Base-by-base conservation (phyloP, 805 yeast genomes). In the Suhomyces kilbournensis region DNA sequence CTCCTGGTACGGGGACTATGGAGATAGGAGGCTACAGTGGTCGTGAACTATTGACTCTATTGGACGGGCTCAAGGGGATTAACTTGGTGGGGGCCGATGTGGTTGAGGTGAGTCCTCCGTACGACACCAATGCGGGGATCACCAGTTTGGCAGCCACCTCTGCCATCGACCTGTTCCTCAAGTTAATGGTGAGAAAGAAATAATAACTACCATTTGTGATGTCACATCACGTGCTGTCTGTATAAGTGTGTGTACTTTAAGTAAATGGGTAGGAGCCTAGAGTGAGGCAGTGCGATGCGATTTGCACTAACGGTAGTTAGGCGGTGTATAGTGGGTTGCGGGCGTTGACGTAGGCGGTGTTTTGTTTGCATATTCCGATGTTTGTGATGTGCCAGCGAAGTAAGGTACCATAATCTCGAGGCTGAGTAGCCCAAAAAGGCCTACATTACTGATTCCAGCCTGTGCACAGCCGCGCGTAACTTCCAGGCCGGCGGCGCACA, bases 1-100 rank as follows among this genome's bases (percentile, higher is more conserved):
- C 90, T 2, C 88, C 92, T 14, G 92, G 88, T 1, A 86, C 93
- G 0, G 94, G 94, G 8, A 87, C 94, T 3, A 80, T 85, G 58
- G 94, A 87, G 62, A 81, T 79, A 3, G 94, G 91, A 14, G 94
- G 94, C 2, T 80, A 86, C 75, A 77, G 83, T 12, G 57, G 62
- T 0, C 73, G 93, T 46, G 93, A 87, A 62, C 69, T 86, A 34
- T 76, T 85, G 54, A 70, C 77, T 6, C 67, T 86, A 22, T 58
- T 87, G 44, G 85, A 88, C 51, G 83, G 81, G 1, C 67, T 88
- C 15, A 83, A 81, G 45, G 83, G 82, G 1, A 67, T 86, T 52
- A 77, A 83, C 53, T 54, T 87, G 42, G 83, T 87, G 3, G 93
- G 93, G 20, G 90, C 86, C 12, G 94, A 87, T 60, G 77, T 87